Base-by-base conservation (phyloP, 1,139 yeast species). In the Fermentozyma sake region DNA sequence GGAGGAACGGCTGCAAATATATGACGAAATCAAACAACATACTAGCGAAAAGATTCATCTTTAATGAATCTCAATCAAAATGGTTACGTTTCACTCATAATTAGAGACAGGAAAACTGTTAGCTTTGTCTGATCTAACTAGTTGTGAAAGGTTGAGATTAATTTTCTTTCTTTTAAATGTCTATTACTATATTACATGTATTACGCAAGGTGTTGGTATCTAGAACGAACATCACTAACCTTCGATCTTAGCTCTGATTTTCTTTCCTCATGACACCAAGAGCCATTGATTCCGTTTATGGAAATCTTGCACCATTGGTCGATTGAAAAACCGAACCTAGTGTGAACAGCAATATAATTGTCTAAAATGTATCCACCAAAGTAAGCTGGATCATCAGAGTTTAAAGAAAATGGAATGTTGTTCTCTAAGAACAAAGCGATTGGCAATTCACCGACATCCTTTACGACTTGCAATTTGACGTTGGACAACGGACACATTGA, bases 321-420 rank as follows among this genome's bases (percentile, higher is more conserved):
- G 28, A 67, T 42, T 22, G 67, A 58, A 52, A 82, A 77, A 8
- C 76, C 75, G 50, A 81, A 81, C 38, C 73, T 67, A 30, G 72
- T 61, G 39, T 81, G 83, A 15, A 82, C 83, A 20, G 69, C 72
- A 16, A 69, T 47, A 53, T 81, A 83, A 51, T 83, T 83, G 44
- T 83, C 91, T 39, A 83, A 58, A 35, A 82, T 76, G 54, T 82
- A 82, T 7, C 87, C 91, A 27, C 91, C 93, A 47, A 83, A 83
- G 52, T 83, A 83, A 3, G 93, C 91, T 18, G 94, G 94, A 51
- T 83, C 94, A 50, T 83, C 93, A 1, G 87, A 79, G 51, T 83
- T 83, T 46, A 83, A 65, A 23, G 86, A 77, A 50, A 83, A 80
- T 17, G 82, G 79, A n/a, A 82, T 79, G 34, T 71, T 66, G 21